A percentile compares a stretch with the other conserved stretches of the same genome.
phyloP scores from a whole-genome alignment of 2,329 filamentous ascomycete genomes.

The Aspergillus fijiensis region DNA sequence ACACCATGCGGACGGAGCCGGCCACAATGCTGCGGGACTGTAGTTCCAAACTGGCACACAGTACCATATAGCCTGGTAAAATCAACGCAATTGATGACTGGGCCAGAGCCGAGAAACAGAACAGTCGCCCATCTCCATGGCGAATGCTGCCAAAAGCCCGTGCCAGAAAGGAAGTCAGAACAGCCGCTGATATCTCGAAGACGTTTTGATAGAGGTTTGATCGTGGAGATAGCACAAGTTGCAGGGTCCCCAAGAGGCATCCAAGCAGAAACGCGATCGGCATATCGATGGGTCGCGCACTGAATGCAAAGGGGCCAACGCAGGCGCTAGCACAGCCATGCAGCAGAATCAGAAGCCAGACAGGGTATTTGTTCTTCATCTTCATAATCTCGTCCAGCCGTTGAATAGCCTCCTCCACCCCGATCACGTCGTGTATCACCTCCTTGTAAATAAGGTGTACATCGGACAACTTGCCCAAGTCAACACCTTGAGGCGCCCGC shows the following conservation, averaged over 20 bases:
- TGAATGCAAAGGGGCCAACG: constrained; percentile 80
- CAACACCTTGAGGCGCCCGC: constrained; percentile 45
- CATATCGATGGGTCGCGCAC: constrained; percentile 74
- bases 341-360: constrained; percentile 60
- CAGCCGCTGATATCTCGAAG: constrained; percentile 64
- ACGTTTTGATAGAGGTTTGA: constrained; percentile 69
- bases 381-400: constrained; percentile 57
- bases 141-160: constrained; percentile 67
- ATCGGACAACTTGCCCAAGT: constrained; percentile 48
- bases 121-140: constrained; percentile 51
- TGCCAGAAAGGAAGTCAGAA: constrained; percentile 68
- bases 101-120: constrained; percentile 71
- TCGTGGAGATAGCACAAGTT: constrained; percentile 71
- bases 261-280: constrained; percentile 77
- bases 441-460: constrained; percentile 52
- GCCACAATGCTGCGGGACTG: constrained; percentile 69
- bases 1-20: constrained; percentile 73
- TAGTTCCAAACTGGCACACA: constrained; percentile 63
- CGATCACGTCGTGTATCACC: constrained; percentile 50
- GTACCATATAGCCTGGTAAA: constrained; percentile 67
- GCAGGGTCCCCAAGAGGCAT: constrained; percentile 70
- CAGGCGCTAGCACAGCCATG: constrained; percentile 74
- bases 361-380: constrained; percentile 56
- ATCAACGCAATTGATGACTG: constrained; percentile 74
- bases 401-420: constrained; percentile 48